Evolutionary conservation across 1,139 yeast genomes (phyloP), one percentile per base, ranked within the genome.

Genomic region (Starmera stellimalicola): DNA sequence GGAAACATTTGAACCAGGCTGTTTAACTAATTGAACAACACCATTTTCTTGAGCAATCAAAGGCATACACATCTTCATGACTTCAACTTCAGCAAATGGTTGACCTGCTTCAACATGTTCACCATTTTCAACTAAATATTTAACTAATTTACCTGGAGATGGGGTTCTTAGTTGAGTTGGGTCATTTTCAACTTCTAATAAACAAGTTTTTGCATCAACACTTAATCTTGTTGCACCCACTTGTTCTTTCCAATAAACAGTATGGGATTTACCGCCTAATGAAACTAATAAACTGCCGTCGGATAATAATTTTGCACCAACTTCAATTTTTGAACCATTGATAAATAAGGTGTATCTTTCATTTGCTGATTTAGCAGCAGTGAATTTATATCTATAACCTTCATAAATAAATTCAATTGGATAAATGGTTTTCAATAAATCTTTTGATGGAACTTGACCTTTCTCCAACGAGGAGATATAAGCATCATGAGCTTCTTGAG

Each of bases 91-190:
- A 30, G 98, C 98, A 54, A 76, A 93, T 30, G 96, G 77, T 63
- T 91, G 95, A 40, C 98, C 98, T 40, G 94, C 78, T 41, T 63
- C 64, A 48, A 91, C 75, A 52, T 88, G 97, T 45, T 91, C 98
- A 46, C 98, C 98, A 50, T 82, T 82, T 55, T 91, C 97, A 41
- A 91, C 94, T 50, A 91, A 69, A 60, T 77, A 93, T 57, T 85
- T 85, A 39, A 88, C 94, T 49, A 91, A 73, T 63, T 93, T 91
- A 69, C 99, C 99, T 35, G 98, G 99, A 29, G 97, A 88, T 30
- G 98, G 98, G 31, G 98, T 85, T 65, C 97, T 79, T 54, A 93
- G 70, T 65, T 93, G 98, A 32, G 99, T 91, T 46, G 99, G 99
- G 53, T 91, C 99, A 52, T 85, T 88, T 65, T 91, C 99, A 40